Evolutionary conservation across 352 stramenopile species (phyloP).

Genomic region (Phytophthora rubi): DNA sequence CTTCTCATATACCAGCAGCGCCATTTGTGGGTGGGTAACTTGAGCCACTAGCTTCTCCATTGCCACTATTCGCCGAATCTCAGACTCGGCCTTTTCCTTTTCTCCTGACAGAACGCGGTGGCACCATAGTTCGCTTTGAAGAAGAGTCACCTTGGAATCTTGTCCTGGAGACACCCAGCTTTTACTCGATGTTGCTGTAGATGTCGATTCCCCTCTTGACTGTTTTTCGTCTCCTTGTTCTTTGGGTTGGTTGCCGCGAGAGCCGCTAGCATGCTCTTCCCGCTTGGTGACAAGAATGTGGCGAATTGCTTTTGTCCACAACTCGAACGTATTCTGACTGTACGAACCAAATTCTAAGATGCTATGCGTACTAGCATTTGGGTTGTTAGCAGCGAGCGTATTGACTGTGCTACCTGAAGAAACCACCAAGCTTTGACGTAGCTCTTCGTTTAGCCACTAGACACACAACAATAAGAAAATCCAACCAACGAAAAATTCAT

Average conservation of each 20-base stretch:
- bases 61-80: constrained; percentile 79
- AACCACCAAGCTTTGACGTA: constrained; percentile 63
- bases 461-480: constrained; percentile 3
- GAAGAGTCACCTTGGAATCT: constrained; percentile 81
- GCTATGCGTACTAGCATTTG: constrained; percentile 61
- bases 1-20: constrained; percentile 89
- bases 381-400: constrained; percentile 58
- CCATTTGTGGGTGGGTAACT: constrained; percentile 80
- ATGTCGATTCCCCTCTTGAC: constrained; percentile 7
- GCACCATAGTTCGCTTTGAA: constrained; percentile 90
- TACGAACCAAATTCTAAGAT: constrained; percentile 83
- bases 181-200: constrained; percentile 2
- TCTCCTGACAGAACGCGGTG: constrained; percentile 78
- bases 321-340: constrained; percentile 85
- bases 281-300: constrained; percentile 68
- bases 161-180: constrained; percentile 83
- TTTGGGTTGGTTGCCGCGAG: constrained; percentile 29
- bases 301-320: constrained; percentile 87
- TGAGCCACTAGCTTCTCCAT: constrained; percentile 88
- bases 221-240: constrained; percentile 22
- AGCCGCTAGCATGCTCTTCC: constrained; percentile 33
- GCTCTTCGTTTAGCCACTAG: constrained; percentile 78
- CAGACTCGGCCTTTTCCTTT: constrained; percentile 85
- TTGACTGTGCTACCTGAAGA: constrained; percentile 50
- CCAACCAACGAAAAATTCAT: neutral